Evolutionary conservation across 441 rosid species (phyloP).

Genomic region (Brassica hybrid): DNA sequence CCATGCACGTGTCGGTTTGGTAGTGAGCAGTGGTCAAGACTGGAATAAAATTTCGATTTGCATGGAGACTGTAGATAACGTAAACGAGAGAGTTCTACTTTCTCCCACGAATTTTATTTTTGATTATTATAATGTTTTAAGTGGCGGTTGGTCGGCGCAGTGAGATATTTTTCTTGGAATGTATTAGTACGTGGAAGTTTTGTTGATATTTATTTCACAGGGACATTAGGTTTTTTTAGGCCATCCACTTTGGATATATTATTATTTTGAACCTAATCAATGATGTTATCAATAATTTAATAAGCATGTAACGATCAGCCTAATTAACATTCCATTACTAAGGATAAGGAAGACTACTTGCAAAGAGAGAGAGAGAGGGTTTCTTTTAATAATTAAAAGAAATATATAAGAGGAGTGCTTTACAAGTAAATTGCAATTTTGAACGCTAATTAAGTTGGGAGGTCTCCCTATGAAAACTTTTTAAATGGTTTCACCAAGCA

Average conservation of each 20-base stretch:
- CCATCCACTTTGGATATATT: neutral
- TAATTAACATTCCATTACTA: neutral
- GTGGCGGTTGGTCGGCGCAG: conserved; percentile 19
- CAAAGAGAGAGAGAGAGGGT: neutral
- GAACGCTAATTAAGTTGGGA: neutral
- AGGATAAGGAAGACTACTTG: neutral
- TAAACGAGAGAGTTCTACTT: conserved; percentile 19
- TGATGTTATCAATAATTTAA: neutral
- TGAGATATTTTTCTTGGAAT: conserved; percentile 16
- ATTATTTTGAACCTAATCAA: neutral
- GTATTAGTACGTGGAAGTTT: conserved; percentile 22
- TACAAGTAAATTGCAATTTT: neutral
- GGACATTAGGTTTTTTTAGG: conserved; percentile 17
- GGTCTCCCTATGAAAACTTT: neutral
- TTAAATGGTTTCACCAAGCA: neutral
- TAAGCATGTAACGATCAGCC: neutral
- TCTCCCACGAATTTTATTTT: conserved; percentile 21
- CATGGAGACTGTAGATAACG: conserved; percentile 36
- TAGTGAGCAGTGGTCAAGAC: conserved; percentile 6
- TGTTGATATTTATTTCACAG: conserved; percentile 5
- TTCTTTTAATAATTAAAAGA: neutral
- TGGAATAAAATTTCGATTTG: conserved; percentile 15
- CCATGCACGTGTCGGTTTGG: conserved; percentile 29
- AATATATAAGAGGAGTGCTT: neutral
- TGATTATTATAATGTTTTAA: neutral